Evolutionary conservation across 2,329 filamentous ascomycete genomes (phyloP), one percentile per base, ranked within the genome.

Genomic region (Emmonsia crescens): DNA sequence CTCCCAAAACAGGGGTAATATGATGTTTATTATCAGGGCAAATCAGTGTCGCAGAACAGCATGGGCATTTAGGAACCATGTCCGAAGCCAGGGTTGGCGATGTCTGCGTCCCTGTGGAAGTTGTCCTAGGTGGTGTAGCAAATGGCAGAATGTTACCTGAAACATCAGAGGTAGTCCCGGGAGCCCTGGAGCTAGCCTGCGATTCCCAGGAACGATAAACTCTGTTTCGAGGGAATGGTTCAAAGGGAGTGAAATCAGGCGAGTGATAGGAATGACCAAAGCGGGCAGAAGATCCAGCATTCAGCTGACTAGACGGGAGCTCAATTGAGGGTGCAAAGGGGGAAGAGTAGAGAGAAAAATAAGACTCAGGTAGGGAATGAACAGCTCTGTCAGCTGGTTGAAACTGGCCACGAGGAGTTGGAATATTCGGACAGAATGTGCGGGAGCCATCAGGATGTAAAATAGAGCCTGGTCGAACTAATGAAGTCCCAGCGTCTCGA

Each of bases 1-100:
- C 42, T 31, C 57, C 42, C 33, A 57, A 40, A 46, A 48, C 55
- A 49, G 59, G 10, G 49, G 55, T 46, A 44, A 60, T 29, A 14
- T 59, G 36, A 61, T 66, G 64, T 10, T 58, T 58, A 56, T 61
- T 61, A 57, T 59, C 60, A 57, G 62, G 63, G 29, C 64, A 66
- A 19, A 51, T 27, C 44, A 66, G 48, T 33, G 54, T 54, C 24
- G 36, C 27, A 46, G 49, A 59, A 59, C 64, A 66, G 51, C 59
- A 61, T 10, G 55, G 54, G 57, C 64, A 66, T 16, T 29, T 36
- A 56, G 59, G 60, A 52, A 21, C 36, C 21, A 31, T 29, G 49
- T 52, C 54, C 29, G 14, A 49, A 48, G 42, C 36, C 10, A 60
- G 44, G 40, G 31, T 29, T n/a, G 63, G 61, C 27, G 60, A 60